Evolutionary conservation across 2,329 filamentous ascomycete genomes (phyloP), one percentile per base, ranked within the genome.

Genomic region (Hortaea werneckii): DNA sequence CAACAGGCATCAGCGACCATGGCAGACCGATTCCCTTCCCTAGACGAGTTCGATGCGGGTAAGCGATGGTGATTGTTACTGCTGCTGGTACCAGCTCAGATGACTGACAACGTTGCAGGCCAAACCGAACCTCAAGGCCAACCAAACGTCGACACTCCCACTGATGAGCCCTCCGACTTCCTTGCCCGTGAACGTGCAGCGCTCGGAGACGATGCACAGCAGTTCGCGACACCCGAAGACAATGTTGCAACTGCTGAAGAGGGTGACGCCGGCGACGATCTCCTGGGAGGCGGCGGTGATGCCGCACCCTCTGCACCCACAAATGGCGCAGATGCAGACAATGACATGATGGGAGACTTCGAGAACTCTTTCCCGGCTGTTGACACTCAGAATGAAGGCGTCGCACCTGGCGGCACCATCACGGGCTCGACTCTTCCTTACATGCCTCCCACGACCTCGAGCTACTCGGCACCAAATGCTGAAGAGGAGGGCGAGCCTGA

Each of bases 331-430:
- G 47, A 45, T 44, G 47, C 43, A 11, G 42, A 52, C 41, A 49
- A 49, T 41, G 57, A 62, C 50, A 58, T 59, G 45, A 71, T 79
- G 54, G 68, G 69, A 39, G 75, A 75, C 52, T 96, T 96, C 58
- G 86, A 95, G 69, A 87, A 80, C 65, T 88, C 87, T 51, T 98
- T 95, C 67, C 92, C 92, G 29, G 86, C 88, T 46, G 80, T 98
- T 54, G 78, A 81, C 58, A 79, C 75, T 41, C 67, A 72, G 67
- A 87, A 87, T 61, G 78, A 89, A 70, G 75, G 76, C 61, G 80
- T 88, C 66, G 82, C 81, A 50, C 80, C 85, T 43, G 85, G 83
- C 56, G 83, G 83, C 56, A 82, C 81, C 52, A 88, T 95, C 65
- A 96, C 88, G 45, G 85, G 85, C 51, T 74, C 75, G 47, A 67